phyloP scores from a whole-genome alignment of 2,329 filamentous ascomycete species.

The Cryphonectria parasitica region DNA sequence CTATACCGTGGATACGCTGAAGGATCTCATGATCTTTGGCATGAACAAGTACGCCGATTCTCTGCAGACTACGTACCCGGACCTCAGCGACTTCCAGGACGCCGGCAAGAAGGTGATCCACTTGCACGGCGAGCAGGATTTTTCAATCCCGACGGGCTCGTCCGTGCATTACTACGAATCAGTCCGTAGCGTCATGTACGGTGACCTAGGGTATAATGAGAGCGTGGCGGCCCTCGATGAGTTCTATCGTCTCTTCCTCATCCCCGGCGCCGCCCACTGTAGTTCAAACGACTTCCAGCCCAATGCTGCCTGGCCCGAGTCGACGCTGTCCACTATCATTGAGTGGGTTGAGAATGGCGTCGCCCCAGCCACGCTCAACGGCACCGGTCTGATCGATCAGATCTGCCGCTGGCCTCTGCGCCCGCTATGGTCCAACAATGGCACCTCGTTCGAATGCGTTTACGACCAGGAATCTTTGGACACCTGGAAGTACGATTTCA shows the following conservation, averaged over 20 bases:
- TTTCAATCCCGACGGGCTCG: slow-evolving; percentile 33
- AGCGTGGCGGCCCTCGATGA: slow-evolving; percentile 41
- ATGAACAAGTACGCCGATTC: slow-evolving; percentile 3
- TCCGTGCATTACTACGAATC: slow-evolving; percentile 5
- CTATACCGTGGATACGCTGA: slow-evolving; percentile 31
- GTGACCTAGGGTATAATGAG: slow-evolving; percentile 35
- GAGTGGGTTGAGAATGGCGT: slow-evolving; percentile 38
- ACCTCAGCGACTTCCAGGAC: slow-evolving; percentile 36
- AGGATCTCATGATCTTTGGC: slow-evolving; percentile 1
- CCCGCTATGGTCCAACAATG: background rate
- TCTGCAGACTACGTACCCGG: slow-evolving; percentile 35
- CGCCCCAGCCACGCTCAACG: slow-evolving; percentile 35
- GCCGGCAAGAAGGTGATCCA: slow-evolving; percentile 38
- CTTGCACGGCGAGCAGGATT: slow-evolving; percentile 39
- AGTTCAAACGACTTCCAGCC: slow-evolving; percentile 7
- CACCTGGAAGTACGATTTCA: background rate
- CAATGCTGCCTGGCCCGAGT: background rate
- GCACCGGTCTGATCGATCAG: slow-evolving; percentile 28
- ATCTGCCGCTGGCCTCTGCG: slow-evolving; percentile 1
- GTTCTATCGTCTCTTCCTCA: slow-evolving; percentile 51
- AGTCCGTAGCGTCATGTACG: slow-evolving; percentile 28
- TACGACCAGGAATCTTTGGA: slow-evolving; percentile 2
- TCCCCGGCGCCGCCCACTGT: slow-evolving; percentile 53
- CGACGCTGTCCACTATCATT: slow-evolving; percentile 33
- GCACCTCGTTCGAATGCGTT: slow-evolving; percentile 2